Percentiles rank a stretch among this genome's conserved stretches.
Evolutionary conservation across 1,284 basidiomycete genomes (phyloP).

Genomic region (Sparassis latifolia): DNA sequence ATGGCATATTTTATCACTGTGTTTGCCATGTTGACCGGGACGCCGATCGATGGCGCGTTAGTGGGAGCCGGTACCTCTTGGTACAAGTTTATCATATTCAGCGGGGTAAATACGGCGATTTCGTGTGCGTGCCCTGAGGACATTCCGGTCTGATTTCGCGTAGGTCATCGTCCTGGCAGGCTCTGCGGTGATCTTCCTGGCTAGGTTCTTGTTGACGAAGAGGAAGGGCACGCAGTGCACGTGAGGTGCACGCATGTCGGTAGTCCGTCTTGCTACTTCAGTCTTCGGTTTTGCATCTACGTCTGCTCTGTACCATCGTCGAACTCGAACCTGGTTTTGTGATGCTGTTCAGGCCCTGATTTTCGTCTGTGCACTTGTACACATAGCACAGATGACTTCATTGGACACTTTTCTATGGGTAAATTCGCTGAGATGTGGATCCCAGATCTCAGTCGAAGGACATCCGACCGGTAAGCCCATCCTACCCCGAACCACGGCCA

Average conservation of each 20-base stretch:
- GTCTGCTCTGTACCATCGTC: too few species aligned
- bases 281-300: too few species aligned
- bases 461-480: too few species aligned
- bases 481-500: too few species aligned
- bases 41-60: conserved; percentile 2
- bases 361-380: too few species aligned
- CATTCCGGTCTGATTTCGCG: not conserved
- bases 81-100: not conserved
- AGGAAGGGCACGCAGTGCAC: not conserved
- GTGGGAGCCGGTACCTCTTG: not conserved
- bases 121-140: not conserved
- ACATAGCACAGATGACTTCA: too few species aligned
- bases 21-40: conserved; percentile 1
- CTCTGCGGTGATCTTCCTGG: not conserved
- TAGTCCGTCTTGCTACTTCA: too few species aligned
- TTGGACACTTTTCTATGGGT: too few species aligned
- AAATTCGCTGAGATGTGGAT: too few species aligned
- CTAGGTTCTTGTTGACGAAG: not conserved
- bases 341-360: too few species aligned
- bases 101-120: not conserved
- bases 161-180: not conserved
- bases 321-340: too few species aligned
- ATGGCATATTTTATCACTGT: not conserved
- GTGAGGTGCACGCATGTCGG: not conserved
- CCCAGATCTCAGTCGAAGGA: too few species aligned